Base-by-base conservation (phyloP, 768 basidiomycete species). In the Phallus indusiatus region DNA sequence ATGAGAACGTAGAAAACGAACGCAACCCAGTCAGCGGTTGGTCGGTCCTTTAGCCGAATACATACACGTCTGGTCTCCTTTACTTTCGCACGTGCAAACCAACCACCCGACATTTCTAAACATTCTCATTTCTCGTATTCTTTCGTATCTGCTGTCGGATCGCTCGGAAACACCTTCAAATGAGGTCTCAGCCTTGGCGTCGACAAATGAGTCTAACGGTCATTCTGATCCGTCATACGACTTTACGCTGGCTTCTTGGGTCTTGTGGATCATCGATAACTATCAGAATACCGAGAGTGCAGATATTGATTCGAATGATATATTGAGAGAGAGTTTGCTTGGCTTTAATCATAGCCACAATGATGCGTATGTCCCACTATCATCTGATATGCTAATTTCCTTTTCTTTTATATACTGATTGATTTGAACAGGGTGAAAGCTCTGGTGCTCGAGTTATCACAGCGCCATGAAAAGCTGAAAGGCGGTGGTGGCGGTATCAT, bases 211-310 rank as follows among this genome's bases (percentile, higher is more conserved):
- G 18, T 8, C 49, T 20, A 66, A 66, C n/a, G n/a, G n/a, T 37
- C 61, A 47, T 33, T 42, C 42, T n/a, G 79, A 80, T 65, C 55
- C 68, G 7, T 75, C 81, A 1, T 83, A 83, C 65, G 74, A 78
- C 48, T 70, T 75, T 56, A 86, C 83, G 63, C 72, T 90, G 10
- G 83, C 85, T 11, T 79, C 81, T 55, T 92, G 90, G 90, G 79
- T 72, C 4, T 71, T 75, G 20, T 91, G 89, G 88, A 73, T 75
- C 33, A 67, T 79, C 22, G 74, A 78, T 37, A 71, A 66, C 12
- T 77, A 72, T 71, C 70, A 70, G 9, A 65, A 61, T 17, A 68
- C 70, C 5, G 65, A 67, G 11, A 66, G 69, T 33, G 62, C 66
- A 14, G 77, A 75, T 24, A 63, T 64, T 16, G 74, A 80, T 33